phyloP scores from a whole-genome alignment of 345 rosid species.

The Pugionium dolabratum region DNA sequence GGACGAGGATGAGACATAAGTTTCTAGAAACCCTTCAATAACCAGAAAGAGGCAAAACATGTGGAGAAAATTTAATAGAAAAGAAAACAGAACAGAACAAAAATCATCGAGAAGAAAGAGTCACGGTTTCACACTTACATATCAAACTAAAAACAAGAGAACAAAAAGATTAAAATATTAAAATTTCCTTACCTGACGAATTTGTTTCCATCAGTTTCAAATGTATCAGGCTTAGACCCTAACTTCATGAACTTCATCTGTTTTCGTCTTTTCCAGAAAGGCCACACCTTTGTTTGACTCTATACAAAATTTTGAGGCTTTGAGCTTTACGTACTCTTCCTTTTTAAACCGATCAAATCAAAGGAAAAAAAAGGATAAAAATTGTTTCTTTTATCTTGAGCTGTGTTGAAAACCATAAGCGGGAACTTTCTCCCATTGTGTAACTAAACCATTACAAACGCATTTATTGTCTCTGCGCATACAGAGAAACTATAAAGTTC shows the following conservation, averaged over 20 bases:
- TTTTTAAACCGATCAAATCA: too few relatives aligned
- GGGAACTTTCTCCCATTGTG: too few relatives aligned
- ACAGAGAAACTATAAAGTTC: too few relatives aligned
- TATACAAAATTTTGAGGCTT: too few relatives aligned
- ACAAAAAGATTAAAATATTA: not conserved
- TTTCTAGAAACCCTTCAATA: slow-evolving; percentile 18
- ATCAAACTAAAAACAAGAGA: slow-evolving; percentile 12
- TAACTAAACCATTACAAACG: too few relatives aligned
- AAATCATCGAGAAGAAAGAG: slow-evolving; percentile 31
- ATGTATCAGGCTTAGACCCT: slow-evolving; percentile 90
- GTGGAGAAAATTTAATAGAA: slow-evolving; percentile 34
- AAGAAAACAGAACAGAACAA: slow-evolving; percentile 32
- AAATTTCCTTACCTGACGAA: slow-evolving; percentile 52
- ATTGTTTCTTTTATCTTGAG: too few relatives aligned
- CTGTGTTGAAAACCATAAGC: too few relatives aligned
- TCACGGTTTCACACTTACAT: slow-evolving; percentile 21
- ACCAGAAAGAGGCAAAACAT: slow-evolving; percentile 24
- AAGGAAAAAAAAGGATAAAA: too few relatives aligned
- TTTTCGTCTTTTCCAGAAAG: slow-evolving; percentile 26
- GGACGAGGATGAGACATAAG: slow-evolving; percentile 5
- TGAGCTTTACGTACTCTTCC: too few relatives aligned
- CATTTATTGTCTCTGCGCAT: too few relatives aligned
- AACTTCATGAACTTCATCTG: slow-evolving; percentile 95
- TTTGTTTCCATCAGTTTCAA: slow-evolving; percentile 76
- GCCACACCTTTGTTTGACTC: slow-evolving; percentile 13